Evolutionary conservation across 345 rosid genomes (phyloP), one percentile per base, ranked within the genome.

Genomic region (Toxicodendron radicans): DNA sequence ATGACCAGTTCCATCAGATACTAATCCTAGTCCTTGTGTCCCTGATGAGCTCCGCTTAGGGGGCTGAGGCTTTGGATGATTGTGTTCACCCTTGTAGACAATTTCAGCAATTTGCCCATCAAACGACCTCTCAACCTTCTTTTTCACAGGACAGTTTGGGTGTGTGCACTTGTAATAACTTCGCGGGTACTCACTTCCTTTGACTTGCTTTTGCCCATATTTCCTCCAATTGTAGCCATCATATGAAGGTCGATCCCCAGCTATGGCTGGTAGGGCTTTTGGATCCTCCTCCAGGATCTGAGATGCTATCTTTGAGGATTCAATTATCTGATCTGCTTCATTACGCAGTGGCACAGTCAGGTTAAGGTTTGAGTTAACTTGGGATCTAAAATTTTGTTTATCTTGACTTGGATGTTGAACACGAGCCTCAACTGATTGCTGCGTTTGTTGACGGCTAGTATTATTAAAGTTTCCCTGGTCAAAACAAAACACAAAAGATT

Each of bases 151-250:
- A 86, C 97, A 96, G 76, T 83, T 88, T 0, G 97, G 95, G 78
- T 93, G 89, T 1, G 99, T 96, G 77, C 99, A 96, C 63, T 90
- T 93, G 75, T 93, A 96, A 78, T 96, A 96, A 81, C 99, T 92
- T 71, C 99, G 82, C 0, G 99, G 99, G 65, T 84, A 91, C 72
- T 93, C 98, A 68, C 99, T 96, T 76, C 98, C 97, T 85, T 96
- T 96, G 23, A 93, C 99, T 79, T 93, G 99, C 79, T 96, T 96
- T 65, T 93, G 99, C 64, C 99, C 99, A 43, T 96, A 96, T 72
- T 96, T 96, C 78, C 97, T 89, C 99, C 99, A 96, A 46, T 96
- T 96, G 78, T 96, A 96, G 51, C 99, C 99, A 48, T 96, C 98
- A 73, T 84, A 84, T 0, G 94, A 91, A 66, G 97, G 90, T 53